Conservation (phyloP, 805 yeast species). For the Ogataea pignaliae region DNA sequence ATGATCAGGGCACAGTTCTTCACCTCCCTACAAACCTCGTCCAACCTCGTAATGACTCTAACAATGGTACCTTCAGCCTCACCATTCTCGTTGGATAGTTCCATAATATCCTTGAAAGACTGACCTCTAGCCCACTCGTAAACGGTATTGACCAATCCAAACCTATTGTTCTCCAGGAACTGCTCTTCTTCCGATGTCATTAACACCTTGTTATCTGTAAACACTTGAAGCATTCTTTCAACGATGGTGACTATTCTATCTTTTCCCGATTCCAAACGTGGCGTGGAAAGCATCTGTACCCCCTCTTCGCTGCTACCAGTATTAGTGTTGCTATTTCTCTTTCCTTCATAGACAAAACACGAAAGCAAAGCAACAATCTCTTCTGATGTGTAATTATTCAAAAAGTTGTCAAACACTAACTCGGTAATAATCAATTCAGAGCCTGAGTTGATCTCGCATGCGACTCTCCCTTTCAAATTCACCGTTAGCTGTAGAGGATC, state of each 20-base stretch:
- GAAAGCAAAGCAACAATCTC: slow-evolving; percentile 95
- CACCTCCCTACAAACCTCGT: slow-evolving; percentile 93
- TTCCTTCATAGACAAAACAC: slow-evolving; percentile 90
- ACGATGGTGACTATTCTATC: slow-evolving; percentile 67
- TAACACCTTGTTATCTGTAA: slow-evolving; percentile 62
- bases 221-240: slow-evolving; percentile 54
- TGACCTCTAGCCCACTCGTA: slow-evolving; percentile 98
- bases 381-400: slow-evolving; percentile 90
- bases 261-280: slow-evolving; percentile 72
- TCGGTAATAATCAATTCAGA: slow-evolving; percentile 90
- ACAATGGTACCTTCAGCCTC: slow-evolving; percentile 88
- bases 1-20: slow-evolving; percentile 90
- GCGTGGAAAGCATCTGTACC: slow-evolving; percentile 41
- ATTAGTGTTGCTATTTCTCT: slow-evolving; percentile 38
- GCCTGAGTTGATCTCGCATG: slow-evolving; percentile 88
- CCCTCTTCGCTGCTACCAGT: slow-evolving; percentile 51
- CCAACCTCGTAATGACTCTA: slow-evolving; percentile 88
- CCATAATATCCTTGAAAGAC: slow-evolving; percentile 88
- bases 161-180: slow-evolving; percentile 77
- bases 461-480: slow-evolving; percentile 84
- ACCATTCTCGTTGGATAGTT: slow-evolving; percentile 71
- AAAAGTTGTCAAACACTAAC: slow-evolving; percentile 81
- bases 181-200: slow-evolving; percentile 81
- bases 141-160: slow-evolving; percentile 88
- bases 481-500: slow-evolving; percentile 68